Evolutionary conservation across 1,284 basidiomycete species (phyloP), one percentile per base, ranked within the genome.

Genomic region (Coniophora puteana): DNA sequence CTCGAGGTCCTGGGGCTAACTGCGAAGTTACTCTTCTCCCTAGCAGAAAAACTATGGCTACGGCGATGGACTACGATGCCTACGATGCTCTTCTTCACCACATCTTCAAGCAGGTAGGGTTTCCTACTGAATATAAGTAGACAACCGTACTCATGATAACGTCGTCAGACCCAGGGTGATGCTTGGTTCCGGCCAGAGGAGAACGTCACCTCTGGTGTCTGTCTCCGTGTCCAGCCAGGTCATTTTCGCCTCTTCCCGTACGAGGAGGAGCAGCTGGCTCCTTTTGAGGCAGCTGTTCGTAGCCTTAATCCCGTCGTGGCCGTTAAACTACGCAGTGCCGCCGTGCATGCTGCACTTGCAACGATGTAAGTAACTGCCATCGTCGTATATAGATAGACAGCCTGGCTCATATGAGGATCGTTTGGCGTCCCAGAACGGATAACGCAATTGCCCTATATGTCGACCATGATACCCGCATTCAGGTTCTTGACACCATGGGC

Each of bases 121-220:
- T 36, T 35, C 29, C 8, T 3, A 39, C 12, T 12, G 26, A 14
- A 8, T 21, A 14, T n/a, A 23, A 27, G 36, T 27, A 35, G 18
- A 22, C 33, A 32, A 18, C 38, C 28, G 8, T 24, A 16, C 10
- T 17, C 3, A 13, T 26, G 16, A 14, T 40, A 41, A 41, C 11
- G 33, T 12, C 17, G 12, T 8, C 44, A 83, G 76, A 84, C 83
- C 1, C 80, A 83, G 57, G 76, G 77, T 3, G 80, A 83, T 50
- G 77, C 80, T 8, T 86, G 83, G 83, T 85, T 85, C 64, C 84
- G 84, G 56, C 81, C 82, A 8, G 78, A 83, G 51, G 82, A 85
- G 61, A 82, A 82, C 57, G 62, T 83, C 31, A 74, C 79, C 40
- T 77, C 78, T 2, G 83, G 82, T 46, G 81, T 86, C 47, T 84